These are phyloP conservation scores for Trifolium subterraneum DNA, from an alignment of 306 rosid genomes.

Conservation along the genomic window DNA sequence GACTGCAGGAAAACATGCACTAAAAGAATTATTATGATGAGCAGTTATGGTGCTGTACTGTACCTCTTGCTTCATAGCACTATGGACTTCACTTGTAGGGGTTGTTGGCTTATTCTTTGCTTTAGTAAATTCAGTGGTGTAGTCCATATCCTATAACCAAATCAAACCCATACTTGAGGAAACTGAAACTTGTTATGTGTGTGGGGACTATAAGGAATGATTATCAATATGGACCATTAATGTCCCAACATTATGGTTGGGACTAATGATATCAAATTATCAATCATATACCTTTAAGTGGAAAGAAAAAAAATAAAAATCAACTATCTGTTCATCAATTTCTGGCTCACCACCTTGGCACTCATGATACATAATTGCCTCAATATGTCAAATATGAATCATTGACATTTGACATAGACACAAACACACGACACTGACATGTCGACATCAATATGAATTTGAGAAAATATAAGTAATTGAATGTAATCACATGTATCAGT, in stretches of 20 bases:
- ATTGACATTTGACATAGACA: not conserved
- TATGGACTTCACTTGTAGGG: conserved; percentile 63
- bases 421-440: not conserved
- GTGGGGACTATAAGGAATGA: conserved; percentile 38
- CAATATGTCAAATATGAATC: not conserved
- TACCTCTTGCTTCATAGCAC: conserved; percentile 87
- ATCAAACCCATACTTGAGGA: conserved; percentile 47
- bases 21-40: conserved; percentile 25
- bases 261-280: conserved; percentile 18
- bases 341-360: conserved; percentile 18
- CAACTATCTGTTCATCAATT: conserved; percentile 11
- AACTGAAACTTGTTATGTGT: conserved; percentile 21
- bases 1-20: conserved; percentile 20
- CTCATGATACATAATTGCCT: conserved; percentile 15
- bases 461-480: not conserved
- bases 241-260: conserved; percentile 35
- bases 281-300: not conserved
- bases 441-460: not conserved
- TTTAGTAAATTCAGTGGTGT: conserved; percentile 53
- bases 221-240: conserved; percentile 35
- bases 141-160: conserved; percentile 64
- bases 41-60: conserved; percentile 24
- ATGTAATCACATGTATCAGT: not conserved
- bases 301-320: not conserved
- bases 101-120: conserved; percentile 57